Evolutionary conservation across 306 rosid species (phyloP), one percentile per base, ranked within the genome.

Genomic region (Prunus campanulata): DNA sequence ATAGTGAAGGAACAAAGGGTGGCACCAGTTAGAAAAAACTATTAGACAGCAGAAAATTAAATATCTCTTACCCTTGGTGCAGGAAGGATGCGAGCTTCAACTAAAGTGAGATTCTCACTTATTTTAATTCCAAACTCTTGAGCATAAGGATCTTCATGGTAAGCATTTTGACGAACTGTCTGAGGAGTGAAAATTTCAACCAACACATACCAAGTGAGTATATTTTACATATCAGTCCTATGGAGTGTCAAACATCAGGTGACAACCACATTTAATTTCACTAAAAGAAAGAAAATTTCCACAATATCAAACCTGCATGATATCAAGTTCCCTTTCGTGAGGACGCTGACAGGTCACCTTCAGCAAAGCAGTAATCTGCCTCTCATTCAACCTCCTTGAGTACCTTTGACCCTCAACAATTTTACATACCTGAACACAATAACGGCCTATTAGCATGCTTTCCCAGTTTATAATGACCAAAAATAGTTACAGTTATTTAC

Each of bases 281-380:
- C 19, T 3, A 35, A 13, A 55, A 35, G 16, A 56, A 72, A 30
- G 11, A 16, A n/a, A 71, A 19, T 52, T n/a, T 72, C 42, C 66
- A 42, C 24, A 57, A 66, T 64, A 39, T 27, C 72, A 12, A 42
- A 91, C 99, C 97, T 88, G 97, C 89, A 88, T 77, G 51, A 95
- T 95, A 66, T 95, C 97, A 0, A 68, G 75, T 75, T 95, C 97
- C 84, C 99, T 89, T 1, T 92, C 97, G 2, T 87, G 72, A 39
- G 99, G 99, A 6, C 99, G 97, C 78, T 95, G 99, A 46, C 99
- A 95, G 15, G 97, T 92, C 50, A 90, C 99, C 81, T 88, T 90
- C 50, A 95, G 85, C 80, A 95, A 74, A 60, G 93, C 97, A 54
- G 99, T 90, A 56, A 95, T 95, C 82, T 95, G 99, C 63, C 83